phyloP scores from a whole-genome alignment of 2,329 filamentous ascomycete genomes.

The Trichophyton rubrum region DNA sequence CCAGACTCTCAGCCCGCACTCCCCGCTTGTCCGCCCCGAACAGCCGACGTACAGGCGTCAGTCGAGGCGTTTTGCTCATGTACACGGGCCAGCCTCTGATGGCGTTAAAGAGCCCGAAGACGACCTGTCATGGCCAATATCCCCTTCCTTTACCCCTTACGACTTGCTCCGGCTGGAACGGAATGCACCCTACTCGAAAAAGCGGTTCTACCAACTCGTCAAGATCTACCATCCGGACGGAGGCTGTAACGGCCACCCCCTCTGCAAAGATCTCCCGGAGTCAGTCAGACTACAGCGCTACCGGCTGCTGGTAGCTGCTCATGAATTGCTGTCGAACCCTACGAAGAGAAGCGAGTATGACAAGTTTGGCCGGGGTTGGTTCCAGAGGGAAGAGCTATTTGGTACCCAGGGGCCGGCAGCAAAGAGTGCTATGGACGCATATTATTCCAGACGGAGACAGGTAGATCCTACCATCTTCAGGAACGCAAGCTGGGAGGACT shows the following conservation, averaged over 20 bases:
- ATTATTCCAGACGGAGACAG: constrained; percentile 22
- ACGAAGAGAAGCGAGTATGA: constrained; percentile 72
- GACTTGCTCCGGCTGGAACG: constrained; percentile 61
- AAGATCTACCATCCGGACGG: constrained; percentile 93
- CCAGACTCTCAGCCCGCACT: constrained; percentile 22
- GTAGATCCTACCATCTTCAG: constrained; percentile 40
- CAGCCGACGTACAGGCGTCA: constrained; percentile 12
- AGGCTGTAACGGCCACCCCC: constrained; percentile 32
- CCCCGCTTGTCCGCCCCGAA: constrained; percentile 17
- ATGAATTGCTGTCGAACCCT: constrained; percentile 75
- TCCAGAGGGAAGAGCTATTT: constrained; percentile 25
- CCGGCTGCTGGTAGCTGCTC: constrained; percentile 72
- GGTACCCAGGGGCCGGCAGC: constrained; percentile 10
- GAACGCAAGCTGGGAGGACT: constrained; percentile 98
- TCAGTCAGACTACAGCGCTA: constrained; percentile 72
- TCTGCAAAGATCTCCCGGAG: constrained; percentile 41
- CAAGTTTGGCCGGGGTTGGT: constrained; percentile 68
- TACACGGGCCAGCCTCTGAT: constrained; percentile 15
- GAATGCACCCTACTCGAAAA: constrained; percentile 63
- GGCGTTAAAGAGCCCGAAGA: constrained; percentile 14
- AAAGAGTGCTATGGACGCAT: neutral
- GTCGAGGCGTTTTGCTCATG: constrained; percentile 27
- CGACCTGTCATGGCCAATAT: constrained; percentile 33
- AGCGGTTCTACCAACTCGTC: constrained; percentile 76
- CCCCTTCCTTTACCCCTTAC: constrained; percentile 57